A percentile compares a stretch with the other conserved stretches of the same genome.
phyloP scores from a whole-genome alignment of 1,139 yeast genomes.

The Suhomyces taliae region DNA sequence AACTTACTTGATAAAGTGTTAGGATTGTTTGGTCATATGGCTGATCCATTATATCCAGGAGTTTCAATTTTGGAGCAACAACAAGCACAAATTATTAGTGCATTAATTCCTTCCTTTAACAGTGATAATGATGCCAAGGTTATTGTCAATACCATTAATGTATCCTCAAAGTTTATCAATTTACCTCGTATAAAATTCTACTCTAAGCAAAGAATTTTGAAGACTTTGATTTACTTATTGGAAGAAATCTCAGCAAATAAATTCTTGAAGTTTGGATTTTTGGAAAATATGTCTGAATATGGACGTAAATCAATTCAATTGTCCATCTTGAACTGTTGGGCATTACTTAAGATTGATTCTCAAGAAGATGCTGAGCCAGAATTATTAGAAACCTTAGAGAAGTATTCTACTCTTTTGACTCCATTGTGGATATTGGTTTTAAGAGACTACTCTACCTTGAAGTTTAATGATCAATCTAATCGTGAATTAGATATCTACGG shows the following conservation, averaged over 20 bases:
- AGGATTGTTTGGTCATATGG: slow-evolving; percentile 51
- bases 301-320: slow-evolving; percentile 68
- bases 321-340: slow-evolving; percentile 86
- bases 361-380: slow-evolving; percentile 32
- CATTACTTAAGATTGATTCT: slow-evolving; percentile 61
- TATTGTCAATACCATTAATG: slow-evolving; percentile 75
- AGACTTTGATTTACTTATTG: slow-evolving; percentile 64
- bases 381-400: slow-evolving; percentile 47
- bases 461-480: slow-evolving; percentile 51
- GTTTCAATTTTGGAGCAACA: slow-evolving; percentile 81
- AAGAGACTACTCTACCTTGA: slow-evolving; percentile 69
- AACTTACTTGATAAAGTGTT: slow-evolving; percentile 50
- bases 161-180: slow-evolving; percentile 73
- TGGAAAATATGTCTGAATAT: slow-evolving; percentile 46
- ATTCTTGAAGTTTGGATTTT: slow-evolving; percentile 42
- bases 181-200: slow-evolving; percentile 47
- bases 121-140: slow-evolving; percentile 70
- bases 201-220: slow-evolving; percentile 61
- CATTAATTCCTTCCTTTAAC: slow-evolving; percentile 85
- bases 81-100: slow-evolving; percentile 91
- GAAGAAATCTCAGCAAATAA: slow-evolving; percentile 57
- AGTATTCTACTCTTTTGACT: slow-evolving; percentile 59
- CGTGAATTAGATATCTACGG: slow-evolving; percentile 60
- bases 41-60: slow-evolving; percentile 74
- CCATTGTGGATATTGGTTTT: slow-evolving; percentile 80